Evolutionary conservation across 2,329 filamentous ascomycete species (phyloP).

Genomic region (Ophioceras dolichostomum): DNA sequence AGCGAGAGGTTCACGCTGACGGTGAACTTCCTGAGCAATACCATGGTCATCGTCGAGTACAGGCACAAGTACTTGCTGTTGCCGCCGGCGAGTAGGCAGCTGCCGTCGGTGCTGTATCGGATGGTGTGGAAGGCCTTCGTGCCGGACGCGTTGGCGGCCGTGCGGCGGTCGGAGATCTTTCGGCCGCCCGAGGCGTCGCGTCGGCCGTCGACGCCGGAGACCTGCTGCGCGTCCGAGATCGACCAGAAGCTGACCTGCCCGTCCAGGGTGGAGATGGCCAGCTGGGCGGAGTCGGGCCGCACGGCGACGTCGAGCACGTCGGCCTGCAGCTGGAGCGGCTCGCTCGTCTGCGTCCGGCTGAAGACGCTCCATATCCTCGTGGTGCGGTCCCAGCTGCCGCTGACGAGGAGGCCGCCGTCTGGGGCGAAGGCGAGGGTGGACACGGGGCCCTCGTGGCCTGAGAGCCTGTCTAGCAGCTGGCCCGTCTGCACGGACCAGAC

Average conservation of each 20-base stretch:
- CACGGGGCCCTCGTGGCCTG: slow-evolving; percentile 89
- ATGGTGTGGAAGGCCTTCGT: slow-evolving; percentile 87
- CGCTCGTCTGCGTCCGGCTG: slow-evolving; percentile 83
- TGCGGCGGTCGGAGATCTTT: slow-evolving; percentile 75
- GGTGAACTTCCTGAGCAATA: slow-evolving; percentile 87
- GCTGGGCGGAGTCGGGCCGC: slow-evolving; percentile 78
- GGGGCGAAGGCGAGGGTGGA: slow-evolving; percentile 81
- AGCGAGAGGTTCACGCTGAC: slow-evolving; percentile 93
- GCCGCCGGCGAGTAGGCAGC: slow-evolving; percentile 77
- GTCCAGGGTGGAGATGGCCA: slow-evolving; percentile 86
- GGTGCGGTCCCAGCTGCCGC: slow-evolving; percentile 93
- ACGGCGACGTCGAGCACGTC: slow-evolving; percentile 82
- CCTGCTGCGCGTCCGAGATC: slow-evolving; percentile 74
- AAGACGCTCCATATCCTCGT: slow-evolving; percentile 96
- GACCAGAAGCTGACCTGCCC: slow-evolving; percentile 95
- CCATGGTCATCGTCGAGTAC: slow-evolving; percentile 88
- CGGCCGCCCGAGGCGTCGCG: slow-evolving; percentile 89
- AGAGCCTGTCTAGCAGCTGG: slow-evolving; percentile 79
- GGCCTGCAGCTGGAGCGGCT: slow-evolving; percentile 82
- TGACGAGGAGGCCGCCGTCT: slow-evolving; percentile 71
- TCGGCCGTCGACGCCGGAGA: slow-evolving; percentile 75
- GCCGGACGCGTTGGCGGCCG: slow-evolving; percentile 79
- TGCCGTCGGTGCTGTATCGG: slow-evolving; percentile 83
- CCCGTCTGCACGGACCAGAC: slow-evolving; percentile 98
- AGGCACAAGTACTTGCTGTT: slow-evolving; percentile 98